A percentile compares a stretch with the other conserved stretches of the same genome.
phyloP scores from a whole-genome alignment of 306 rosid species.

The Quillaja saponaria region DNA sequence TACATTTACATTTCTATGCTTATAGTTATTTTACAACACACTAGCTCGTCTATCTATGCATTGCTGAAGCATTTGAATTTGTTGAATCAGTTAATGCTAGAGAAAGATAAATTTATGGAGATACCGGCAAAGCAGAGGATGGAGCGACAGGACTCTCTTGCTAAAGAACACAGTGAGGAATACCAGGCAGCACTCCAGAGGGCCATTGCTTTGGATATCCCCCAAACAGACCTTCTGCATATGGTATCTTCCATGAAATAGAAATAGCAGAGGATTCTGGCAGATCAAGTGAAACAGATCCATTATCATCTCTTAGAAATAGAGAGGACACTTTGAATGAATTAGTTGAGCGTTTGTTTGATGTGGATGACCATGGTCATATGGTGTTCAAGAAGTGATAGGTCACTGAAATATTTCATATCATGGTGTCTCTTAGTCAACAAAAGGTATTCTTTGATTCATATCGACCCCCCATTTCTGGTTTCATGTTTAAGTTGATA shows the following conservation, averaged over 20 bases:
- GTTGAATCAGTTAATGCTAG: slow-evolving; percentile 64
- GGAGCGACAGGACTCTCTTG: slow-evolving; percentile 60
- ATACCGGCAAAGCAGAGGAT: slow-evolving; percentile 73
- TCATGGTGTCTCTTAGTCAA: slow-evolving; percentile 16
- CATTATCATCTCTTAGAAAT: slow-evolving; percentile 30
- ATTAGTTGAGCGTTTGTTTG: slow-evolving; percentile 66
- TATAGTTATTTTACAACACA: background rate
- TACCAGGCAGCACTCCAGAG: slow-evolving; percentile 75
- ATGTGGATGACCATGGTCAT: slow-evolving; percentile 71
- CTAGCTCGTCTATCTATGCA: background rate
- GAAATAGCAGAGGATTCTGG: slow-evolving; percentile 63
- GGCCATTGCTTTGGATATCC: slow-evolving; percentile 74
- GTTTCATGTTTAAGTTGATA: slow-evolving; percentile 4
- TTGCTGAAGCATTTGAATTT: slow-evolving; percentile 3
- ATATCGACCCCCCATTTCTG: slow-evolving; percentile 5
- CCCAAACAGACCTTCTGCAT: slow-evolving; percentile 64
- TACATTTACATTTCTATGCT: background rate
- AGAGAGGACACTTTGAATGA: slow-evolving; percentile 71
- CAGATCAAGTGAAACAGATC: slow-evolving; percentile 34
- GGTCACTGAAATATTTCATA: background rate
- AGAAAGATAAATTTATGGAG: slow-evolving; percentile 56
- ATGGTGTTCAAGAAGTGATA: slow-evolving; percentile 69
- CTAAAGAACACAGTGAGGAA: slow-evolving; percentile 67
- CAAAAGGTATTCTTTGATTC: slow-evolving; percentile 34
- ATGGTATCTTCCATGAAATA: slow-evolving; percentile 73